phyloP scores from a whole-genome alignment of 1,284 basidiomycete genomes.

The Cryptococcus jaspeensis region DNA sequence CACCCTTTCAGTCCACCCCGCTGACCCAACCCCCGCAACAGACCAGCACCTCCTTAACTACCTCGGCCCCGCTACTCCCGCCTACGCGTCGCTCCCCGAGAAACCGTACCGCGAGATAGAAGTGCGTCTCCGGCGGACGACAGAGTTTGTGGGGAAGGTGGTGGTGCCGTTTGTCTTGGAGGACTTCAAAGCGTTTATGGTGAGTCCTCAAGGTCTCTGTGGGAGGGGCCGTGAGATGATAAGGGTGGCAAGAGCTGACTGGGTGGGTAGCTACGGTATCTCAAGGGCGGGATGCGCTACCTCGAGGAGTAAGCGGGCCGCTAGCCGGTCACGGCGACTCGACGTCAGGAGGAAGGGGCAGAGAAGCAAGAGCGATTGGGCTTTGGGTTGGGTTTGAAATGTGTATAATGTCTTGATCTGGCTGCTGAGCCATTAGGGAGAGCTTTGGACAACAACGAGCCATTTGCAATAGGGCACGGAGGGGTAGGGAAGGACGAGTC shows the following conservation, averaged over 20 bases:
- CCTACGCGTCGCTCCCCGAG: conserved; percentile 66
- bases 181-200: conserved; percentile 64
- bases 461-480: too few species aligned
- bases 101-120: conserved; percentile 68
- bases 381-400: too few species aligned
- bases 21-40: too few species aligned
- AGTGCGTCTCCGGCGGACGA: conserved; percentile 69
- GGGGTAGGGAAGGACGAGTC: too few species aligned
- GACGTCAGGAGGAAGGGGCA: too few species aligned
- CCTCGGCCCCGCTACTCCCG: conserved; percentile 55
- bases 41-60: conserved; percentile 83
- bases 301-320: conserved; percentile 32
- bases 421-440: too few species aligned
- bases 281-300: conserved; percentile 39
- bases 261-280: conserved; percentile 36
- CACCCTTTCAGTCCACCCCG: not conserved
- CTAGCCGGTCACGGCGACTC: too few species aligned
- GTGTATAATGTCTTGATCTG: too few species aligned
- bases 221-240: not conserved
- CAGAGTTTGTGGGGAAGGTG: conserved; percentile 88
- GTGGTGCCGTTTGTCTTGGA: conserved; percentile 88
- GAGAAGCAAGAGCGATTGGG: too few species aligned
- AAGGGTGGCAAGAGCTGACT: not conserved
- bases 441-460: too few species aligned
- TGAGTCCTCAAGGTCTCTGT: conserved; percentile 54